Evolutionary conservation across 768 basidiomycete genomes (phyloP).

Genomic region (Termitomyces sp.): DNA sequence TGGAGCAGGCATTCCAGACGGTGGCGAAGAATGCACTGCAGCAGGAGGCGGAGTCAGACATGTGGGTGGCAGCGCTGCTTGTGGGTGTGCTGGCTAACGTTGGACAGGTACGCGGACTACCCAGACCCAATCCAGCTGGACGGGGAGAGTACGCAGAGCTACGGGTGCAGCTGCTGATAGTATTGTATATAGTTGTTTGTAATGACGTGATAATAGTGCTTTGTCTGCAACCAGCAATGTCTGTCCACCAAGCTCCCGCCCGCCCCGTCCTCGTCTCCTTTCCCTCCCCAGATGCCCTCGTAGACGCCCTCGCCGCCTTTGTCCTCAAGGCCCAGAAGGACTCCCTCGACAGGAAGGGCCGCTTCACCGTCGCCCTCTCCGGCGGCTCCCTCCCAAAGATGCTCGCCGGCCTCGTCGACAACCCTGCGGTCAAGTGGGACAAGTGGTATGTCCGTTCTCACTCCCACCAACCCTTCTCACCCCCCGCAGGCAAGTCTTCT

Average conservation of each 20-base stretch:
- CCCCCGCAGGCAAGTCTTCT: slow-evolving; percentile 85
- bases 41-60: slow-evolving; percentile 84
- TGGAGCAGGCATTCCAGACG: slow-evolving; percentile 99
- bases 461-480: background rate
- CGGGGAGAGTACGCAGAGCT: slow-evolving; percentile 84
- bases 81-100: background rate
- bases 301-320: slow-evolving; percentile 69
- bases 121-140: slow-evolving; percentile 98
- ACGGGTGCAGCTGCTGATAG: slow-evolving; percentile 82
- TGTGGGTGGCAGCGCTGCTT: background rate
- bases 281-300: slow-evolving; percentile 45
- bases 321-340: slow-evolving; percentile 86
- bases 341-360: slow-evolving; percentile 80
- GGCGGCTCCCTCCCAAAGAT: slow-evolving; percentile 88
- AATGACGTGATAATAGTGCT: slow-evolving; percentile 6
- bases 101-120: slow-evolving; percentile 88
- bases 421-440: slow-evolving; percentile 79
- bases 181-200: slow-evolving; percentile 10
- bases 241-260: slow-evolving; percentile 50
- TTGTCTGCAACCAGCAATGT: slow-evolving; percentile 19
- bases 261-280: slow-evolving; percentile 75
- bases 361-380: slow-evolving; percentile 90
- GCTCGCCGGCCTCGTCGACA: slow-evolving; percentile 63
- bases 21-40: slow-evolving; percentile 99
- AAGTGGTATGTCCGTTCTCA: slow-evolving; percentile 62